These are phyloP conservation scores for Flaveria ramosissima DNA, from an alignment of 129 eudicot genomes.

Conservation along the genomic window DNA sequence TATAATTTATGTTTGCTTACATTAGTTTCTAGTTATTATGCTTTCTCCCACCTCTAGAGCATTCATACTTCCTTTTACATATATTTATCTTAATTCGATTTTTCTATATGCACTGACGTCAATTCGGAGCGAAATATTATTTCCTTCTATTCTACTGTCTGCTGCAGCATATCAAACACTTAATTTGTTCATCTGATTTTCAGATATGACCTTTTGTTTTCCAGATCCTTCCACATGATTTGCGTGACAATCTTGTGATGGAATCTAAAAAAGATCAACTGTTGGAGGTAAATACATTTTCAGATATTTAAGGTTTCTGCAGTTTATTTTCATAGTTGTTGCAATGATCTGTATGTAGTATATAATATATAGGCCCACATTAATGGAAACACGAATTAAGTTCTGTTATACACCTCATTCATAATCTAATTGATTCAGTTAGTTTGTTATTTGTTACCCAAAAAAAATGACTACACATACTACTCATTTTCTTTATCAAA, in stretches of 20 bases:
- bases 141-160: too few relatives aligned
- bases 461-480: too few relatives aligned
- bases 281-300: slow-evolving; percentile 52
- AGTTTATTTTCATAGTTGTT: slow-evolving; percentile 10
- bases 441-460: neutral
- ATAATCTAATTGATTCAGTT: neutral
- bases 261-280: slow-evolving; percentile 54
- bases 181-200: slow-evolving; percentile 13
- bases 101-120: too few relatives aligned
- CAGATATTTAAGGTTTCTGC: neutral
- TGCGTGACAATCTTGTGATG: slow-evolving; percentile 54
- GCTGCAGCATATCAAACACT: too few relatives aligned
- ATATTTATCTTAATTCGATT: too few relatives aligned
- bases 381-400: neutral
- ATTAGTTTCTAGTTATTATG: too few relatives aligned
- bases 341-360: slow-evolving; percentile 5
- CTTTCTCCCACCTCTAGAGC: too few relatives aligned
- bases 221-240: slow-evolving; percentile 74
- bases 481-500: neutral
- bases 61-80: too few relatives aligned
- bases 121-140: too few relatives aligned
- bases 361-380: slow-evolving; percentile 10
- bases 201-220: slow-evolving; percentile 22
- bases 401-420: neutral
- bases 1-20: too few relatives aligned